Base-by-base conservation (phyloP, 352 stramenopile genomes). In the Phytophthora ohioensis region DNA sequence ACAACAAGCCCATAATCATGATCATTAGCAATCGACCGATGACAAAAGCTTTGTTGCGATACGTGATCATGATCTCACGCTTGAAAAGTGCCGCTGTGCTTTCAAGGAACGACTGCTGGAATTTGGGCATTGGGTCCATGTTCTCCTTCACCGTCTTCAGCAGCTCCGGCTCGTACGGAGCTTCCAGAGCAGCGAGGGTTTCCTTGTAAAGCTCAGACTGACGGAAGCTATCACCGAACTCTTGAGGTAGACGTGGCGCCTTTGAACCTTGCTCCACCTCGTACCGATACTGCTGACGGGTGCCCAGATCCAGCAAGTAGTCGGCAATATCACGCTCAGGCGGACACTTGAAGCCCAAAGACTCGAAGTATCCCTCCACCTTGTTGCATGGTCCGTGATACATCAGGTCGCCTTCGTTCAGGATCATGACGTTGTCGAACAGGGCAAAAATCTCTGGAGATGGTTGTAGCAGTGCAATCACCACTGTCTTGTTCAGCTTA, bases 381-480 rank as follows among this genome's bases (percentile, higher is more conserved):
- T 48, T 17, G 10, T 46, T 45, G 38, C 65, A 63, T 8, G 73
- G 69, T 3, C 73, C 73, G 46, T 57, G 67, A 64, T 94, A 98
- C 47, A 98, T 86, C 15, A 98, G 75, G 21, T 80, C 63, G 32
- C 93, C 92, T 31, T 93, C 76, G 71, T 91, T 88, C 32, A 98
- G 41, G 56, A 75, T 75, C 61, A 75, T 67, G 21, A 75, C 67
- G 43, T 75, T 46, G 55, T 70, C 67, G 74, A 98, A 98, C 30
- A 97, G 66, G 6, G 81, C 76, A 30, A 95, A 94, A 9, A 94
- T 90, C 77, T 98, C 92, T 4, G 94, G 92, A 15, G 93, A 82
- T 38, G 94, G 93, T 71, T 98, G 76, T 7, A 97, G 69, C 42
- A 97, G 66, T 7, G 87, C 84, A 13, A 97, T 77, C 8, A 90